Base-by-base conservation (phyloP, 1,139 yeast species). In the Zygosaccharomyces sapae region DNA sequence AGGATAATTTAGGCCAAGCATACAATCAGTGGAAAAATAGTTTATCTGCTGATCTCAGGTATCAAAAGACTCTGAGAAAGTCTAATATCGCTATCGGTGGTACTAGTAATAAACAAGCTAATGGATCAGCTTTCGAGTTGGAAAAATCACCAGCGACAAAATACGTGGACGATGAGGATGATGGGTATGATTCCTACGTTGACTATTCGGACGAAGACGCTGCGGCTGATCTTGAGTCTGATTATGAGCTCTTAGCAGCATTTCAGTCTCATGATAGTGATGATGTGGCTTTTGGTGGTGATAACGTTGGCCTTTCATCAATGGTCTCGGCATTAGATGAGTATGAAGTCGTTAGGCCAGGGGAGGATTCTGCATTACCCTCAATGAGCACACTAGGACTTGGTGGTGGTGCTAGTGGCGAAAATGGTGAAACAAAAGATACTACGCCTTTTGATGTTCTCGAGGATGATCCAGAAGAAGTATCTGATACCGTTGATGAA, bases 21-120 rank as follows among this genome's bases (percentile, higher is more conserved):
- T 62, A 53, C 42, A 55, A 46, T 31, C 45, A 48, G 12, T 60
- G 65, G 64, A 51, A 52, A 38, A 50, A 45, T 30, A 41, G 47
- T n/a, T 31, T 55, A 18, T 22, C 41, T 29, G 46, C 38, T 8
- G 33, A 39, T 29, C 22, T 24, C 10, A 36, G 20, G 35, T 40
- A 34, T 25, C 29, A 36, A 12, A 27, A 18, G 19, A 34, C 9
- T 34, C 25, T 34, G 47, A 46, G 27, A 36, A 36, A 19, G 46
- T 33, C 34, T n/a, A 27, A 24, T 8, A 24, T n/a, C 12, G n/a
- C 31, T 27, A 12, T 22, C 12, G 29, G 13, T 36, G 48, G 37
- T 5, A 41, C 25, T 7, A 41, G 33, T 13, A 6, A 30, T 3
- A 37, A 37, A 30, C 30, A 10, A 5, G 31, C 30, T 10, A 37